Conservation (phyloP, 108 stramenopile species). For the Licmophora abbreviata region DNA sequence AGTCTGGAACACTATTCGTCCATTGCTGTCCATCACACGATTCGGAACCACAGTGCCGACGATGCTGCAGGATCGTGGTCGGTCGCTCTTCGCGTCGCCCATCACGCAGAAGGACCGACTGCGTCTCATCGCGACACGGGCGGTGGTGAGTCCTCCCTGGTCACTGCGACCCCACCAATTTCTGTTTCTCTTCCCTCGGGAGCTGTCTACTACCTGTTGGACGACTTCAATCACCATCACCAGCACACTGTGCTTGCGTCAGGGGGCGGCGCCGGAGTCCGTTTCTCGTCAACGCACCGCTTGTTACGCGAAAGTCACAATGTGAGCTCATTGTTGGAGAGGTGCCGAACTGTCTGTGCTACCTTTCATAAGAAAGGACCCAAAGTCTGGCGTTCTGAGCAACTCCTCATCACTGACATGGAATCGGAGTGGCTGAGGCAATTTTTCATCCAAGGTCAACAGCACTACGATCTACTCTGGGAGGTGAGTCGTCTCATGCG, state of each 20-base stretch:
- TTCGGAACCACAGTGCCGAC: slow-evolving; percentile 7
- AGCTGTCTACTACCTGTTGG: slow-evolving; percentile 72
- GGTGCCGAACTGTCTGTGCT: slow-evolving; percentile 16
- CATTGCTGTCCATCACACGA: slow-evolving; percentile 68
- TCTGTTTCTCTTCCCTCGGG: slow-evolving; percentile 40
- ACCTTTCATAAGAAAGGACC: slow-evolving; percentile 43
- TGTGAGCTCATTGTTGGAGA: slow-evolving; percentile 21
- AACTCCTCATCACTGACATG: slow-evolving; percentile 39
- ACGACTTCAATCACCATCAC: slow-evolving; percentile 82
- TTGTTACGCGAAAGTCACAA: slow-evolving; percentile 36
- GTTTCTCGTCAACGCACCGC: slow-evolving; percentile 53
- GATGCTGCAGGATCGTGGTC: slow-evolving; percentile 26
- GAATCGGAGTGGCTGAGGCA: slow-evolving; percentile 76
- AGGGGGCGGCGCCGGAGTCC: slow-evolving; percentile 10
- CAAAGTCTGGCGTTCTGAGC: slow-evolving; percentile 45
- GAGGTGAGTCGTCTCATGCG: too few species aligned
- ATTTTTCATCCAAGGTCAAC: slow-evolving; percentile 58
- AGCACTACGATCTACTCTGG: slow-evolving; percentile 37
- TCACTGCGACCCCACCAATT: slow-evolving; percentile 29
- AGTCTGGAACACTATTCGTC: slow-evolving; percentile 70
- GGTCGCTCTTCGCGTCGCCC: slow-evolving; percentile 43
- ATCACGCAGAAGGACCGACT: slow-evolving; percentile 36
- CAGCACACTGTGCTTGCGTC: slow-evolving; percentile 53
- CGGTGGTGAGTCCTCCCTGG: slow-evolving; percentile 16
- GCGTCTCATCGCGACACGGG: slow-evolving; percentile 21